Conservation (phyloP, 1,139 yeast genomes). For the Kazachstania sp. region DNA sequence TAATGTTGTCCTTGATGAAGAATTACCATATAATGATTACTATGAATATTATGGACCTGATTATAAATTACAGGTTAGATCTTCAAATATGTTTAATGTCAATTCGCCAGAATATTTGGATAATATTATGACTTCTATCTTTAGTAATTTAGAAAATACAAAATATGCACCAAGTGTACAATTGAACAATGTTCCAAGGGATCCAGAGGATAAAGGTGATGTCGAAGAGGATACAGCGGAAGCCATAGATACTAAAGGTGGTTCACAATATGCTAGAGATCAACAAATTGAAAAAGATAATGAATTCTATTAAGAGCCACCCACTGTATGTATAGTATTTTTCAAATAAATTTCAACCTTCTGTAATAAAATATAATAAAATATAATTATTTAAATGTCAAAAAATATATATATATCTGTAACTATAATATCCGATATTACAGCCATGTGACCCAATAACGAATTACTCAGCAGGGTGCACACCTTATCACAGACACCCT, state of each 20-base stretch:
- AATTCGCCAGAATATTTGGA: slow-evolving; percentile 89
- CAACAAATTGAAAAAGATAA: slow-evolving; percentile 55
- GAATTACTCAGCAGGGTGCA: too few relatives aligned
- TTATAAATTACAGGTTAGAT: slow-evolving; percentile 84
- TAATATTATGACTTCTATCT: slow-evolving; percentile 70
- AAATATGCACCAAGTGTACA: slow-evolving; percentile 95
- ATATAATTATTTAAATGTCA: too few relatives aligned
- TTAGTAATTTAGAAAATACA: slow-evolving; percentile 73
- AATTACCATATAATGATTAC: slow-evolving; percentile 91
- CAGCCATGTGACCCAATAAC: too few relatives aligned
- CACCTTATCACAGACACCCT: too few relatives aligned
- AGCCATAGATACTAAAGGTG: slow-evolving; percentile 85
- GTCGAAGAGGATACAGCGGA: slow-evolving; percentile 65
- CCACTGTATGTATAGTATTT: too few relatives aligned
- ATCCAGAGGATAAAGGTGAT: slow-evolving; percentile 76
- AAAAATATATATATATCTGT: too few relatives aligned
- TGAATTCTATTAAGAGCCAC: slow-evolving; percentile 42
- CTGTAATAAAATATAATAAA: too few relatives aligned
- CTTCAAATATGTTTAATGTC: slow-evolving; percentile 94
- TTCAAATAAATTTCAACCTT: too few relatives aligned
- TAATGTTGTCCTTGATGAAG: slow-evolving; percentile 67
- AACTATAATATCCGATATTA: too few relatives aligned
- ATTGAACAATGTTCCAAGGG: slow-evolving; percentile 81
- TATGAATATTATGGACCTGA: slow-evolving; percentile 97
- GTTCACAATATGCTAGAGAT: slow-evolving; percentile 79